These are phyloP conservation scores for Fusarium compactum DNA, from an alignment of 2,329 filamentous ascomycete species.

Conservation along the genomic window DNA sequence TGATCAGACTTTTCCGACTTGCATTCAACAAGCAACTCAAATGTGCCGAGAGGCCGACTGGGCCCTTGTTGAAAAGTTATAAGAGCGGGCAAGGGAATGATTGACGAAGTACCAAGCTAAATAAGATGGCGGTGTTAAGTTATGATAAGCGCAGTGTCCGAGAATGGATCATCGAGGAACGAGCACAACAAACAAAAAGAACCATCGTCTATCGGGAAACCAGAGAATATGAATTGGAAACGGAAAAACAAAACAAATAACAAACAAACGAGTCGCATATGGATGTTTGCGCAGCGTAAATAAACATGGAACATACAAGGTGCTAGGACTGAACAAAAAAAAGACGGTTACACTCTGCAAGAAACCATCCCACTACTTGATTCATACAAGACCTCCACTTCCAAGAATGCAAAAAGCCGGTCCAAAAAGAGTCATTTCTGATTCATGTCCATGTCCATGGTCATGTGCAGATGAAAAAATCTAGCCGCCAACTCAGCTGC, in stretches of 20 bases:
- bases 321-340: slow-evolving; percentile 3
- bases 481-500: slow-evolving; percentile 31
- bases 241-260: not conserved
- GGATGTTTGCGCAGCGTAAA: not conserved
- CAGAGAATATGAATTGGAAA: too few species aligned
- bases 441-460: slow-evolving; percentile 19
- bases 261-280: not conserved
- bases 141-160: slow-evolving; percentile 26
- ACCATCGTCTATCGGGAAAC: not conserved
- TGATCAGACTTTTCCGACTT: not conserved
- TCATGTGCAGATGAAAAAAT: slow-evolving; percentile 34
- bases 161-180: slow-evolving; percentile 28
- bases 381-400: slow-evolving; percentile 24
- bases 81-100: slow-evolving; percentile 19
- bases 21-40: slow-evolving; percentile 1
- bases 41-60: slow-evolving; percentile 4
- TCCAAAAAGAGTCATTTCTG: slow-evolving; percentile 16
- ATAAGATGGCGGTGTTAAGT: slow-evolving; percentile 18
- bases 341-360: not conserved
- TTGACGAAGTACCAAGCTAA: slow-evolving; percentile 2
- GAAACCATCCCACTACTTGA: slow-evolving; percentile 9
- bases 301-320: not conserved
- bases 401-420: slow-evolving; percentile 10
- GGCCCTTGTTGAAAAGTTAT: slow-evolving; percentile 22
- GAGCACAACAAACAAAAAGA: not conserved